Conservation (phyloP, 208 protist genomes). For the Tritrichomonas foetus region DNA sequence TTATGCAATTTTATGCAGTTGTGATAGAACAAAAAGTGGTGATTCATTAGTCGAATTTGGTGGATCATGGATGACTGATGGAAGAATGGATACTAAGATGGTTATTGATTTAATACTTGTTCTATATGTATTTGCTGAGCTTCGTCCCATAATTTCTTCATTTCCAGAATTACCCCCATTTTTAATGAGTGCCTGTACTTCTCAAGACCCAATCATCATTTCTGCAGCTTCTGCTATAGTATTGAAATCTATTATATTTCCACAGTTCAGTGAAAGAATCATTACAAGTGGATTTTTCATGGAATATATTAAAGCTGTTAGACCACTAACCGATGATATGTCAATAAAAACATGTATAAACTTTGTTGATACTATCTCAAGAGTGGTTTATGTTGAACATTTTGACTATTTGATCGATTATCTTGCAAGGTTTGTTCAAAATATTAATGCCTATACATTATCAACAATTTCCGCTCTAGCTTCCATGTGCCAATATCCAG, state of each 20-base stretch:
- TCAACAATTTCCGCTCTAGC: background rate
- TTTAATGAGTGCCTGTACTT: background rate
- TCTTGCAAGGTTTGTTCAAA: background rate
- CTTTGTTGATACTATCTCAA: background rate
- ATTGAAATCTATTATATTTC: background rate
- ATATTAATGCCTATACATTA: background rate
- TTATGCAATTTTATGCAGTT: background rate
- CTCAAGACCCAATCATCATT: background rate
- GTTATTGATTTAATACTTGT: background rate
- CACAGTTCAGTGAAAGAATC: background rate
- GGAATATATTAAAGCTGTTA: background rate
- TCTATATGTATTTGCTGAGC: background rate
- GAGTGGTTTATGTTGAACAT: background rate
- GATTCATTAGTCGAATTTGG: background rate
- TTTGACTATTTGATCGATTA: background rate
- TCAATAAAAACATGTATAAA: background rate
- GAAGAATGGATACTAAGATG: background rate
- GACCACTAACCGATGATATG: background rate
- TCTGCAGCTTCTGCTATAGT: background rate
- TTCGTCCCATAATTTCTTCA: background rate
- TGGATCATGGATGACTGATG: background rate
- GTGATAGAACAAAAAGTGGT: background rate
- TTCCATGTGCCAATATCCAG: background rate
- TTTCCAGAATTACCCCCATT: background rate
- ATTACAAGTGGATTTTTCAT: background rate